Evolutionary conservation across 768 basidiomycete species (phyloP), one percentile per base, ranked within the genome.

Genomic region (Auriscalpium microsporum): DNA sequence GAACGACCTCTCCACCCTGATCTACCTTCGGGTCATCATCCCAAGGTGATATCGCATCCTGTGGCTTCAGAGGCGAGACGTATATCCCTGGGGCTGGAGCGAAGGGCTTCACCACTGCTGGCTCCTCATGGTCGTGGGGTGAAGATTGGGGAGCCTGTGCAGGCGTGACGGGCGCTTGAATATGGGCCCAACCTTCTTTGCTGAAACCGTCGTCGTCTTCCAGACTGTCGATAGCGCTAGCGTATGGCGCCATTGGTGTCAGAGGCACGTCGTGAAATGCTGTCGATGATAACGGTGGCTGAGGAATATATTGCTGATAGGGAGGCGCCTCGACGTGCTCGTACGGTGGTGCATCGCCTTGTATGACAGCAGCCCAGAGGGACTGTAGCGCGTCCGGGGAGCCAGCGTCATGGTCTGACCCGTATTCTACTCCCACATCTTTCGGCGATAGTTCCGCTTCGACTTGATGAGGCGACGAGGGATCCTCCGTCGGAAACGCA

Each of bases 401-500:
- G 13, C 45, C 16, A 33, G 19, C 11, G 14, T 48, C 10, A 23
- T 14, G 10, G 16, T n/a, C 17, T 33, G 21, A 17, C 19, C 21
- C 28, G 28, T 28, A 28, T 48, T 35, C 48, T 48, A n/a, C 35
- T 14, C 10, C 33, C 48, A 5, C 14, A 7, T 33, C 6, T 17
- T 48, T 33, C 33, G 48, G 42, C 28, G 28, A n/a, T n/a, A n/a
- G n/a, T n/a, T 28, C 28, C 28, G 28, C 5, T 28, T 28, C 28
- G 46, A 6, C 14, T 47, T 4, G 51, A 48, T 21, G 75, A 21
- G 21, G 73, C 38, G 63, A 54, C 49, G 69, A 67, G 38, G 76
- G 76, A 58, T 79, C 78, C 65, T 80, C 78, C 34, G 72, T 70
- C 2, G 78, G 78, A 2, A 77, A 78, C 62, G 81, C 78, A 60